These are phyloP conservation scores for Cytospora schulzeri DNA, from an alignment of 2,329 filamentous ascomycete genomes.

Conservation along the genomic window DNA sequence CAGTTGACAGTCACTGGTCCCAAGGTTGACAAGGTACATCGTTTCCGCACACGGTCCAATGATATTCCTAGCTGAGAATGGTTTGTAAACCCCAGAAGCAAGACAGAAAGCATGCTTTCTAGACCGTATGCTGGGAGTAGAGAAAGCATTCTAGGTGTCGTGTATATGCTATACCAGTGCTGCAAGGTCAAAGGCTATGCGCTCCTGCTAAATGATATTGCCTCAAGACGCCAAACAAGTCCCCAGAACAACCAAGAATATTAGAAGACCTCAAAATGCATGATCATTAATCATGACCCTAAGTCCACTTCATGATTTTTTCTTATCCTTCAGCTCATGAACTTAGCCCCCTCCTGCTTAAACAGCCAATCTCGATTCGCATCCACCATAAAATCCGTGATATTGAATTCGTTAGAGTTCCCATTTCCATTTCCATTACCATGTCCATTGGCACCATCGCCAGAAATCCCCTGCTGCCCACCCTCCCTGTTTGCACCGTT, in stretches of 20 bases:
- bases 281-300: not conserved
- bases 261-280: not conserved
- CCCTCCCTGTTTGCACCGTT: constrained; percentile 29
- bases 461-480: constrained; percentile 26
- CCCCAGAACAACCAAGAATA: too few species aligned
- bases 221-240: not conserved
- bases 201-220: not conserved
- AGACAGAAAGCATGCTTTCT: not conserved
- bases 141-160: not conserved
- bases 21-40: not conserved
- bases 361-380: constrained; percentile 76
- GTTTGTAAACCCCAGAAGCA: not conserved
- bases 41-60: not conserved
- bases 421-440: constrained; percentile 37
- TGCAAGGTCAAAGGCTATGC: constrained; percentile 1
- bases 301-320: not conserved
- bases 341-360: constrained; percentile 49
- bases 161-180: not conserved
- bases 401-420: constrained; percentile 67
- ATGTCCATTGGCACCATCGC: constrained; percentile 37
- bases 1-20: too few species aligned
- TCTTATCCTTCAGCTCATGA: constrained; percentile 24
- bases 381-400: constrained; percentile 77
- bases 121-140: not conserved
- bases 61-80: not conserved